Evolutionary conservation across 305 asterid genomes (phyloP), one percentile per base, ranked within the genome.

Genomic region (Plantago lanceolata): DNA sequence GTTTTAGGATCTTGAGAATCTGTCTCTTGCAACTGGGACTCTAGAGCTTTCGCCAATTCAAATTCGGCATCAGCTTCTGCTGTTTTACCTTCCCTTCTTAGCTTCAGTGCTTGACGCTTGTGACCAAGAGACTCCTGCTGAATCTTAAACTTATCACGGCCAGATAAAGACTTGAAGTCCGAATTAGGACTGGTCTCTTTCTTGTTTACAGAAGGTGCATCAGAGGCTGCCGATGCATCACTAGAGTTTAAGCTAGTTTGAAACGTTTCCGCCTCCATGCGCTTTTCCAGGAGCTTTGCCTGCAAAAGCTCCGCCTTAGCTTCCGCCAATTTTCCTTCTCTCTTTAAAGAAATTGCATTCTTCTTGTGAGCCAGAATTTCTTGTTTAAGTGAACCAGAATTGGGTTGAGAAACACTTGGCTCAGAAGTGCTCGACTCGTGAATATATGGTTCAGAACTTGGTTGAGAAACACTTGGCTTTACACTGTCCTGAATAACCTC

Each of bases 231-330:
- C 45, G 82, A 64, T 8, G 73, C 52, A 60, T 80, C 76, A 59
- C 64, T 61, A 15, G 86, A 68, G 54, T 73, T 73, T 19, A 80
- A 68, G 66, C 68, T 53, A 13, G 70, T 59, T 45, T 68, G 81
- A 69, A 84, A 69, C 14, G 59, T 63, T 19, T 64, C 80, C 69
- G 82, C 88, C 69, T 76, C 82, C 40, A 47, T 18, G 6, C 47
- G 78, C 78, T 90, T 94, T 77, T 88, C 99, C 68, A 94, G 68
- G 68, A 84, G 83, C 81, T 90, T 94, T 59, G 99, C 97, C 76
- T 83, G 84, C 48, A 85, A 73, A 59, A 94, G 89, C 75, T 90
- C 99, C 76, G 90, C 97, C 79, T 90, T 94, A 21, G 99, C 99
- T 78, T 88, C 99, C 9, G 80, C 82, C 68, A 94, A 47, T 61